Conservation (phyloP, 805 yeast genomes). For the Nakazawaea ernobii region DNA sequence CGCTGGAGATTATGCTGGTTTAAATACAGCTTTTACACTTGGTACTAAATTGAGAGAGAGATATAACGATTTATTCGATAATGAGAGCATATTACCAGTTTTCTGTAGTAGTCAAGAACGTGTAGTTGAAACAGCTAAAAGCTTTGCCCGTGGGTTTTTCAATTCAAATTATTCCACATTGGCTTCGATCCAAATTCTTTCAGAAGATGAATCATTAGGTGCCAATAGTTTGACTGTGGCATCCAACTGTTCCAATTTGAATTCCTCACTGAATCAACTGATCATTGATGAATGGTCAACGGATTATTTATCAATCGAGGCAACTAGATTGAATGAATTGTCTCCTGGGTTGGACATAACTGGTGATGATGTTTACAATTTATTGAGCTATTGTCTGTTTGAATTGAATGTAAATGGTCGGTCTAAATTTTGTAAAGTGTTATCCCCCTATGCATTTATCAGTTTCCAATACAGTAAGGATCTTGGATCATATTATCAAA, state of each 20-base stretch:
- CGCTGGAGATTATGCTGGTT: conserved; percentile 40
- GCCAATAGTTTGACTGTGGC: conserved; percentile 47
- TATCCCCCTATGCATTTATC: conserved; percentile 64
- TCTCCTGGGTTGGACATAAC: conserved; percentile 53
- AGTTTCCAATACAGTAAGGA: conserved; percentile 58
- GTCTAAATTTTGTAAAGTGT: conserved; percentile 61
- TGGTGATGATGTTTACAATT: conserved; percentile 40
- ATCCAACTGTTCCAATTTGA: conserved; percentile 34
- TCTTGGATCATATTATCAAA: conserved; percentile 50
- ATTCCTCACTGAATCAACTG: conserved; percentile 21
- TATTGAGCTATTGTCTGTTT: conserved; percentile 66
- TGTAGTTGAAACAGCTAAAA: conserved; percentile 38
- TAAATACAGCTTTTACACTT: conserved; percentile 34
- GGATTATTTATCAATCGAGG: conserved; percentile 45
- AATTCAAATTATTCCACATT: conserved; percentile 32
- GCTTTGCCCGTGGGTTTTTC: conserved; percentile 43
- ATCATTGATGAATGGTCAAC: background rate
- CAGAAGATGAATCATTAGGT: conserved; percentile 37
- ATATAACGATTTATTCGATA: conserved; percentile 36
- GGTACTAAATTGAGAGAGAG: conserved; percentile 39
- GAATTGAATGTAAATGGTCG: conserved; percentile 67
- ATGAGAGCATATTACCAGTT: conserved; percentile 35
- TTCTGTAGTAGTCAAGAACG: conserved; percentile 42
- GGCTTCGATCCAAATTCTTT: conserved; percentile 29
- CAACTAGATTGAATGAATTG: conserved; percentile 47